Evolutionary conservation across 345 rosid genomes (phyloP), one percentile per base, ranked within the genome.

Genomic region (Salix purpurea): DNA sequence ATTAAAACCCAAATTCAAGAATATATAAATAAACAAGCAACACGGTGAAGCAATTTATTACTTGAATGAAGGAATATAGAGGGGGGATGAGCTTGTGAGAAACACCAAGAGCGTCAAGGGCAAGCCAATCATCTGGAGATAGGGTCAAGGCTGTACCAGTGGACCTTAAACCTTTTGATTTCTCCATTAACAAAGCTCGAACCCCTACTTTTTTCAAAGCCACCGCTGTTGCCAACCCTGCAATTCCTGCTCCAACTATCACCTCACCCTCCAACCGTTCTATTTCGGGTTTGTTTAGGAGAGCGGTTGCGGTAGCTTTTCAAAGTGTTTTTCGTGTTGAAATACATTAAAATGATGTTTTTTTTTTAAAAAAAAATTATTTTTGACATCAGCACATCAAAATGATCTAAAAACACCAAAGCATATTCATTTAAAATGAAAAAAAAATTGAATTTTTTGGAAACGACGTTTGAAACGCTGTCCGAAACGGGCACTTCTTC

Each of bases 61-160:
- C 81, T 46, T 56, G n/a, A 13, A 1, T 3, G 16, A 0, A 52
- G 62, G 54, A 54, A 67, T 5, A 26, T 83, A 84, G 14, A 79
- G 26, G 56, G 85, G 19, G 34, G 44, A n/a, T 64, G 61, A 88
- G 88, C 75, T 81, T 84, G 69, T 81, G 81, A n/a, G 83, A 76
- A 58, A 84, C 81, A 4, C 84, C 84, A 36, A 88, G 85, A 9
- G 79, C 82, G 30, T 88, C 86, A 19, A 88, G 86, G 4, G 85
- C 86, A 7, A 75, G 76, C 88, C 87, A 84, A 2, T 81, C 86
- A 52, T 84, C 84, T 3, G 87, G 80, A n/a, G 30, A 44, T 13
- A 86, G 83, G 9, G 30, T 72, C 4, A 88, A 19, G 15, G 83
- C 86, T 0, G 84, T 67, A 0, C 88, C 88, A 1, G 84, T 73